Base-by-base conservation (phyloP, 495 filamentous ascomycete genomes). In the Tuber calosporum region DNA sequence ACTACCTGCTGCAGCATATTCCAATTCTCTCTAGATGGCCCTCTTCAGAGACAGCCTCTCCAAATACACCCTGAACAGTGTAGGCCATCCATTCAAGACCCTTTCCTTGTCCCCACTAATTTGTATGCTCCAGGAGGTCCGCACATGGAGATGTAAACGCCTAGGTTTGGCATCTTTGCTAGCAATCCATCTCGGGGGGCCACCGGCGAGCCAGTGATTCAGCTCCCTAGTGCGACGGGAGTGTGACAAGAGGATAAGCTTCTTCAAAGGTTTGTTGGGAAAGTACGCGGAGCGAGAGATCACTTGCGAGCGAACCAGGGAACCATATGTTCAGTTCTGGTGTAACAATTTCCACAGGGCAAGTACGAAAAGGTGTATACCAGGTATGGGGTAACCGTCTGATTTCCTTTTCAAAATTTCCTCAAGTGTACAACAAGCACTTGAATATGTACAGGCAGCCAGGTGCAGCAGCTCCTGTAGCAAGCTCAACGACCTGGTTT, bases 291-390 rank as follows among this genome's bases (percentile, higher is more conserved):
- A 91, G 87, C 79, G 84, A 84, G 66, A 84, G 84, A 72, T 87
- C 86, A 82, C 98, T 97, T 66, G 88, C 86, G 82, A 97, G 97
- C 91, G 93, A 97, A 83, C 98, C 98, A 68, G 89, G 87, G 82
- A 99, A 98, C 94, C 94, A 98, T 83, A 97, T 95, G 78, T 97
- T 92, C 34, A 98, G 84, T 84, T 99, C 95, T 72, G 94, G 93
- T 9, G 89, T 86, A 74, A 96, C 89, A 1, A 89, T 85, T 53
- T 92, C 88, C 4, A 89, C 86, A 83, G 97, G 92, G n/a, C n/a
- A 88, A 85, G 84, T 98, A 98, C 79, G 88, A 87, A 82, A 95
- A 98, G 69, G 94, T 92, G 84, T 99, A 99, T n/a, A 92, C 92
- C 68, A 89, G 88, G 72, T 91, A 87, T 81, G 97, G 73, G 11